Evolutionary conservation across 805 yeast species (phyloP).

Genomic region (Metschnikowia proteae): DNA sequence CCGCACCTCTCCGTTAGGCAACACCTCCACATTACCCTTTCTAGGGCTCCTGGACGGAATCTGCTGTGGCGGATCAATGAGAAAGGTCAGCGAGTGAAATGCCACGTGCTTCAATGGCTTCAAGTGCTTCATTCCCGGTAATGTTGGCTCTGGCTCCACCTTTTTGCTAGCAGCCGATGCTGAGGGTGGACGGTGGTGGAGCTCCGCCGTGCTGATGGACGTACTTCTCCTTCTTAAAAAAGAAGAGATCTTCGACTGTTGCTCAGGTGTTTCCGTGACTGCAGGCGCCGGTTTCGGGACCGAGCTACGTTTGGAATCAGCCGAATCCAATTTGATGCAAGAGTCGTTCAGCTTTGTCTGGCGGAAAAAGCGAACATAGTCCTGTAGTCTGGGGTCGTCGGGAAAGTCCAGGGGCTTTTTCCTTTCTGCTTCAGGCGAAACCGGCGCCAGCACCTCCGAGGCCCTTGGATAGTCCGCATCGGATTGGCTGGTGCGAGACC

Average conservation of each 20-base stretch:
- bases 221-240: constrained; percentile 28
- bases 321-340: constrained; percentile 5
- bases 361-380: constrained; percentile 33
- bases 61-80: constrained; percentile 71
- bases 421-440: not conserved
- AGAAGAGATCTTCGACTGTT: constrained; percentile 22
- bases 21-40: constrained; percentile 65
- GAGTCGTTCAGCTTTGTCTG: constrained; percentile 17
- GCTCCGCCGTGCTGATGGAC: constrained; percentile 1
- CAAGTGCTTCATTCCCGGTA: constrained; percentile 17
- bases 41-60: constrained; percentile 84
- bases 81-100: constrained; percentile 39
- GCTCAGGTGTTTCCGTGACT: not conserved
- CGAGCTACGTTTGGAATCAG: not conserved
- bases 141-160: not conserved
- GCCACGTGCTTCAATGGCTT: constrained; percentile 42
- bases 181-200: constrained; percentile 2
- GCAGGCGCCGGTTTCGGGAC: not conserved
- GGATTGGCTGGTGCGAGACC: not conserved
- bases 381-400: constrained; percentile 34
- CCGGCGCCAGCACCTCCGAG: not conserved
- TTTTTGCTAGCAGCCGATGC: not conserved
- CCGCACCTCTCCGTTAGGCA: constrained; percentile 50
- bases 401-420: not conserved
- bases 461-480: constrained; percentile 7